Evolutionary conservation across 1,284 basidiomycete species (phyloP), one percentile per base, ranked within the genome.

Genomic region (Coniferiporia weirii): DNA sequence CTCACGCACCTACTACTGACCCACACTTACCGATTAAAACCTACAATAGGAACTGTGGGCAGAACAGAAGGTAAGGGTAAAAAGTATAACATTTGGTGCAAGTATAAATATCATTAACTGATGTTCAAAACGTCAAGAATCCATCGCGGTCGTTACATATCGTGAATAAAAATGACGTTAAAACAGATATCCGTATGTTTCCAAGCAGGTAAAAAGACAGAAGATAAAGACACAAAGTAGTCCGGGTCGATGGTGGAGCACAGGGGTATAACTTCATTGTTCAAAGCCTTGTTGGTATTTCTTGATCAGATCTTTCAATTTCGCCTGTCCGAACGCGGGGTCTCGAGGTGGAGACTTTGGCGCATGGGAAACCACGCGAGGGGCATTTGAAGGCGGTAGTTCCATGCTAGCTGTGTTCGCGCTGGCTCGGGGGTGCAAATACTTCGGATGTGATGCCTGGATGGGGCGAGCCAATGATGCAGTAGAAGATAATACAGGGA

Each of bases 231-330:
- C 10, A 34, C 20, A 40, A 13, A 20, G 40, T 3, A 38, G n/a
- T n/a, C n/a, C n/a, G n/a, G n/a, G n/a, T 17, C 20, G 46, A 34
- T 6, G 19, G 40, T 55, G 46, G 17, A 15, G 27, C 22, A 12
- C 45, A 22, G 17, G 20, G 40, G 40, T 44, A 19, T 20, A 27
- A 27, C 54, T n/a, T 45, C 43, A 51, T 40, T 59, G 56, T 55
- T 56, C 57, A 44, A 54, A 54, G 7, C 61, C 61, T 50, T 65
- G 61, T 50, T 91, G 89, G 70, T 91, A 91, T 67, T 87, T 87
- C 77, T 83, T 86, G 69, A 91, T 91, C 63, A 91, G 72, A 71
- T 91, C 89, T 60, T 85, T 75, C 63, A 91, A 71, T 60, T 84
- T 75, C 15, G 87, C 86, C 69, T 89, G 84, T 13, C 89, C 89